These are phyloP conservation scores for Quercus lobata DNA, from an alignment of 331 rosid genomes.

Conservation along the genomic window DNA sequence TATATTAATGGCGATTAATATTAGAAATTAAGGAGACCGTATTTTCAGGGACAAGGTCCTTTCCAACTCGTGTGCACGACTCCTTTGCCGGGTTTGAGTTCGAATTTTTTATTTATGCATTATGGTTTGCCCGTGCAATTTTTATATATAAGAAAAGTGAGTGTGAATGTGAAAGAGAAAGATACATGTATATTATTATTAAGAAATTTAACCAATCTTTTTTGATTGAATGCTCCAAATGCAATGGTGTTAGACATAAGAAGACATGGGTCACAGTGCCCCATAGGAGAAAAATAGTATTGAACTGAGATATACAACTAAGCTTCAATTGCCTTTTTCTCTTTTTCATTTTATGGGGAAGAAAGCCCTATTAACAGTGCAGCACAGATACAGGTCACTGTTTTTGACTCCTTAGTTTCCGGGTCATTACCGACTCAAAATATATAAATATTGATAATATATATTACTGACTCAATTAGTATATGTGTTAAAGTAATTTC, in stretches of 20 bases:
- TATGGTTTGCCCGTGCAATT: conserved; percentile 25
- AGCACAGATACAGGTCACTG: conserved; percentile 11
- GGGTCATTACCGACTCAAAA: conserved; percentile 1
- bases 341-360: conserved; percentile 24
- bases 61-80: conserved; percentile 31
- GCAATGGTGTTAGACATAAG: conserved; percentile 32
- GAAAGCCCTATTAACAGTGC: conserved; percentile 3
- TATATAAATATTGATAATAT: no score
- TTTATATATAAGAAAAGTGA: not conserved
- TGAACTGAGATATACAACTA: conserved; percentile 14
- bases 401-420: conserved; percentile 17
- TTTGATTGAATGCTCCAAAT: conserved; percentile 22
- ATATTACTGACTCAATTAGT: not conserved
- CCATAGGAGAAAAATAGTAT: not conserved
- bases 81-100: conserved; percentile 5
- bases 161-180: not conserved
- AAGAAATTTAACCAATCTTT: conserved; percentile 3
- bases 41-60: conserved; percentile 31
- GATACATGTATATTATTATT: not conserved
- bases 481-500: not conserved
- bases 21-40: conserved; percentile 13
- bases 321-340: not conserved
- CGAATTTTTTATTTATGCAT: not conserved
- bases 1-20: conserved; percentile 10
- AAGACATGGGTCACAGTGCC: conserved; percentile 28